These are phyloP conservation scores for Leccinum huronense DNA, from an alignment of 1,284 basidiomycete genomes.

Conservation along the genomic window DNA sequence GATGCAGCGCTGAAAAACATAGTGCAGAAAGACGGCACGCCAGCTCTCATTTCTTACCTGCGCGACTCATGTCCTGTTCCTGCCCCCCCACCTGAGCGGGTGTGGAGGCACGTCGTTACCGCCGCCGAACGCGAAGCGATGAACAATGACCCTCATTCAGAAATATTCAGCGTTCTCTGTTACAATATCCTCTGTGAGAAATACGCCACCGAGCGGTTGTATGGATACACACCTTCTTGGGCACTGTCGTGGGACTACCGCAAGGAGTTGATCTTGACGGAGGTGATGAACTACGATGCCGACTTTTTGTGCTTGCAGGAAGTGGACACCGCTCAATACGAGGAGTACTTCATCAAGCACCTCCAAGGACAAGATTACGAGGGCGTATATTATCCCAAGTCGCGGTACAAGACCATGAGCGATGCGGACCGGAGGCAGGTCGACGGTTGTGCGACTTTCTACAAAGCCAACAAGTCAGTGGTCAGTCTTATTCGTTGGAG, in stretches of 20 bases:
- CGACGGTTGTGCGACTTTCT: conserved; percentile 98
- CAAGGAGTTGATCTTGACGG: conserved; percentile 86
- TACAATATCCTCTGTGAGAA: conserved; percentile 97
- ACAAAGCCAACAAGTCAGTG: conserved; percentile 83
- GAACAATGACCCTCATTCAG: conserved; percentile 54
- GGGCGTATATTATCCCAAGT: conserved; percentile 93
- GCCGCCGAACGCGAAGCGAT: conserved; percentile 64
- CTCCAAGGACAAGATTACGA: conserved; percentile 83
- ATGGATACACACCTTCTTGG: conserved; percentile 97
- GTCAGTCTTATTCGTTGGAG: conserved; percentile 1
- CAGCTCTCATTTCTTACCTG: conserved; percentile 82
- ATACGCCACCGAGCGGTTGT: conserved; percentile 87
- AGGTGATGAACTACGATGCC: conserved; percentile 80
- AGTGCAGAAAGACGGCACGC: conserved; percentile 92
- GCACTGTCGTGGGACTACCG: conserved; percentile 95
- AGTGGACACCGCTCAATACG: conserved; percentile 91
- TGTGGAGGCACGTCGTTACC: conserved; percentile 77
- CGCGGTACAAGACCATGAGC: conserved; percentile 91
- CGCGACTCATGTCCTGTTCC: conserved; percentile 87
- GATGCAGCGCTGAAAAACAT: conserved; percentile 75
- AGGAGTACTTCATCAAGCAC: conserved; percentile 87
- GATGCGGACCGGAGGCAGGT: conserved; percentile 85
- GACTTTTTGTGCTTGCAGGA: conserved; percentile 96
- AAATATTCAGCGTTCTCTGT: conserved; percentile 80
- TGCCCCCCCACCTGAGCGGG: conserved; percentile 78